Conservation (phyloP, 805 yeast species). For the Saccharomycopsis babjevae region DNA sequence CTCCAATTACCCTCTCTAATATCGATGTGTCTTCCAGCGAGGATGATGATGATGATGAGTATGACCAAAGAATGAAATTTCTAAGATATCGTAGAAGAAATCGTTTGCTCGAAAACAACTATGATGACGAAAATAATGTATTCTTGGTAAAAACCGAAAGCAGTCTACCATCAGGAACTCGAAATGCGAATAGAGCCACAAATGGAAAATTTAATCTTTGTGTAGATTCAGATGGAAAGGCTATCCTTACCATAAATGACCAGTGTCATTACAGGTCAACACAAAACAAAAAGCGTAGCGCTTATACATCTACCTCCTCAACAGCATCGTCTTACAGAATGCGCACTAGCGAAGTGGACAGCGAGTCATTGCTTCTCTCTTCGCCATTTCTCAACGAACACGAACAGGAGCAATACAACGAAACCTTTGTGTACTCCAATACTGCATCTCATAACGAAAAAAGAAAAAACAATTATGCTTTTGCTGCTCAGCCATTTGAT, state of each 20-base stretch:
- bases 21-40: constrained; percentile 10
- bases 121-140: not conserved
- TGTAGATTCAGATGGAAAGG: not conserved
- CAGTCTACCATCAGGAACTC: not conserved
- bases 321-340: not conserved
- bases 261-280: not conserved
- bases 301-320: not conserved
- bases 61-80: not conserved
- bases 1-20: constrained; percentile 12
- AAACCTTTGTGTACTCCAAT: not conserved
- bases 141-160: not conserved
- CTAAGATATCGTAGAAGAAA: not conserved
- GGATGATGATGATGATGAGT: constrained; percentile 7
- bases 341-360: not conserved
- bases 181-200: not conserved
- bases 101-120: not conserved
- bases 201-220: not conserved
- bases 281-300: not conserved
- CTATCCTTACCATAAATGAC: not conserved
- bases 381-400: constrained; percentile 7
- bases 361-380: not conserved
- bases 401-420: constrained; percentile 1
- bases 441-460: not conserved
- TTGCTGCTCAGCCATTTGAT: not conserved
- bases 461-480: not conserved